Evolutionary conservation across 257 asterid genomes (phyloP), one percentile per base, ranked within the genome.

Genomic region (Oldenlandia corymbosa): DNA sequence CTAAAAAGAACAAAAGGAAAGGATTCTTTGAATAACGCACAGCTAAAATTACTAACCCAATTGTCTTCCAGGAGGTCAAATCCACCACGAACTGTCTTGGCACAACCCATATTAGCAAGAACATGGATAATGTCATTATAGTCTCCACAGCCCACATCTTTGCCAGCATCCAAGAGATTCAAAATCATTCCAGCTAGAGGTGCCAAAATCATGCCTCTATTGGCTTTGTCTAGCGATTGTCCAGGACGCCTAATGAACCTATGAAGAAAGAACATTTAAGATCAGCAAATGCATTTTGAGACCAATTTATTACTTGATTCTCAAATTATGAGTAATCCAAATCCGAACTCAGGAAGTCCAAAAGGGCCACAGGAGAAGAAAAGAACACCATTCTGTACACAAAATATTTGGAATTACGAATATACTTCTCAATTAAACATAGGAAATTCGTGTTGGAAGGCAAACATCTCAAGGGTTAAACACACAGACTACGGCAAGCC

Each of bases 131-230:
- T 76, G 60, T 91, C 96, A 74, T 84, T 84, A 74, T 72, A 82
- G 60, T 75, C 68, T 58, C 67, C 78, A 0, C 24, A 28, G 2
- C 59, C 73, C 14, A 62, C 63, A 52, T 69, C 85, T 71, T 68
- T 71, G 54, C 73, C 62, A 24, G 85, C 88, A 75, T 86, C 95
- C 77, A 91, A 58, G 68, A 91, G 74, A 79, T 91, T 91, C 34
- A 82, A 77, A 62, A 91, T 83, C 67, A 91, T 91, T 68, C 96
- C 97, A 30, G 95, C 93, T 20, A 91, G 87, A 16, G 98, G 98
- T 54, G 95, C 95, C 73, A 91, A 75, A 58, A 91, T 80, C 95
- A 83, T 88, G 75, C 97, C 89, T 46, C 83, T 81, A 73, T 78
- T 80, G 52, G 79, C 82, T 75, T 87, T 91, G 73, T 88, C 98